These are phyloP conservation scores for Kandelia obovata DNA, from an alignment of 345 rosid species.

Conservation along the genomic window DNA sequence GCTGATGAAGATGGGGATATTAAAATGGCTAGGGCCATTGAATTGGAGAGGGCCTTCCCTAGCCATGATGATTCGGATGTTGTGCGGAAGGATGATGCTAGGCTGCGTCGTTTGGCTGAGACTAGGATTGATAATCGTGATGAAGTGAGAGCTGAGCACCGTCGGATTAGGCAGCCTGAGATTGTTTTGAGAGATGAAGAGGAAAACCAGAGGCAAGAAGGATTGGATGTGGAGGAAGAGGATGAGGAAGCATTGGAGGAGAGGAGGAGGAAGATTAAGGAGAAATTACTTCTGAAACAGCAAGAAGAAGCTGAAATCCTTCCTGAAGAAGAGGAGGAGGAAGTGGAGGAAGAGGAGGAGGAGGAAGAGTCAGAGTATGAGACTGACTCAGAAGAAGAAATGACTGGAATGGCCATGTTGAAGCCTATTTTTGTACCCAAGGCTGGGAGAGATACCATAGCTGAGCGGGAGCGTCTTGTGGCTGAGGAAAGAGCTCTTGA, in stretches of 20 bases:
- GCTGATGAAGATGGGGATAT: slow-evolving; percentile 59
- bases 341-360: slow-evolving; percentile 50
- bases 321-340: slow-evolving; percentile 69
- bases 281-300: slow-evolving; percentile 46
- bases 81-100: slow-evolving; percentile 51
- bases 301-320: slow-evolving; percentile 52
- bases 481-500: slow-evolving; percentile 61
- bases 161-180: slow-evolving; percentile 61
- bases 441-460: slow-evolving; percentile 65
- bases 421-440: slow-evolving; percentile 73
- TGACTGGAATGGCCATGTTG: slow-evolving; percentile 52
- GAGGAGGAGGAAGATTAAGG: slow-evolving; percentile 52
- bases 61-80: slow-evolving; percentile 34
- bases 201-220: slow-evolving; percentile 42
- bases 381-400: slow-evolving; percentile 71
- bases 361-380: slow-evolving; percentile 65
- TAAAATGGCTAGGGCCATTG: slow-evolving; percentile 43
- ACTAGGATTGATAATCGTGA: slow-evolving; percentile 55
- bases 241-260: slow-evolving; percentile 60
- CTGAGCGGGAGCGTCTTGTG: slow-evolving; percentile 63
- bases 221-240: slow-evolving; percentile 51
- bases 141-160: slow-evolving; percentile 66
- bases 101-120: slow-evolving; percentile 69
- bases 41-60: slow-evolving; percentile 55
- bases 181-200: slow-evolving; percentile 61